A percentile compares a stretch with the other conserved stretches of the same genome.
Evolutionary conservation across 345 rosid species (phyloP).

Genomic region (Corchorus olitorius): DNA sequence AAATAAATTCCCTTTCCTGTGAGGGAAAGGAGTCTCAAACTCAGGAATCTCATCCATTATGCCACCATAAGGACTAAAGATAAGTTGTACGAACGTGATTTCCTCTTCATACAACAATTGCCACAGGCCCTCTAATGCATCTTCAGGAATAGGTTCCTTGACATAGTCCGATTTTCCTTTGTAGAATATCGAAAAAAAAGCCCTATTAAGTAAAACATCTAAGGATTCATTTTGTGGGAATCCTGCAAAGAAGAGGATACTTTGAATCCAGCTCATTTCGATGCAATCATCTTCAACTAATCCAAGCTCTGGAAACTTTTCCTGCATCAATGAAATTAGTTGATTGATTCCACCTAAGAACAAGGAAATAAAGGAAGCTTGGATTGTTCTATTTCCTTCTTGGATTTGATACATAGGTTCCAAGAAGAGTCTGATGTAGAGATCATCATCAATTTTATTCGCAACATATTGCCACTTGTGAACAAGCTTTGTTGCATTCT

Average conservation of each 20-base stretch:
- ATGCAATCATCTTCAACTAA: conserved; percentile 39
- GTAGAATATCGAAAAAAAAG: background rate
- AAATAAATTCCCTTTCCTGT: conserved; percentile 16
- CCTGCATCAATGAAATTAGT: background rate
- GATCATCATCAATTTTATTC: conserved; percentile 25
- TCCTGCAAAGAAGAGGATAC: background rate
- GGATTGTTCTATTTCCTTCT: background rate
- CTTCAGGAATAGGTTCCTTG: background rate
- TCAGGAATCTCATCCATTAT: background rate
- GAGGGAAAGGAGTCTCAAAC: background rate
- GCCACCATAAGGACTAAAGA: conserved; percentile 6
- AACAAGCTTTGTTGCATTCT: too few relatives aligned
- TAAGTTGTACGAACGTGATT: background rate
- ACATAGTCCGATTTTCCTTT: conserved; percentile 12
- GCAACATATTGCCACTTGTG: too few relatives aligned
- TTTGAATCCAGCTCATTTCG: conserved; percentile 58
- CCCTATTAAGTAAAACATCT: background rate
- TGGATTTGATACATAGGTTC: conserved; percentile 46
- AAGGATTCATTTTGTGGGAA: background rate
- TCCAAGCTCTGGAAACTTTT: conserved; percentile 50
- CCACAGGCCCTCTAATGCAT: conserved; percentile 1
- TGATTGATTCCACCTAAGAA: background rate
- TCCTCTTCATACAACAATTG: background rate
- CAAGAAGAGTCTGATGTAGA: conserved; percentile 49
- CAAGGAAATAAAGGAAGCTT: conserved; percentile 1